phyloP scores from a whole-genome alignment of 345 rosid genomes.

The Salix udensis region DNA sequence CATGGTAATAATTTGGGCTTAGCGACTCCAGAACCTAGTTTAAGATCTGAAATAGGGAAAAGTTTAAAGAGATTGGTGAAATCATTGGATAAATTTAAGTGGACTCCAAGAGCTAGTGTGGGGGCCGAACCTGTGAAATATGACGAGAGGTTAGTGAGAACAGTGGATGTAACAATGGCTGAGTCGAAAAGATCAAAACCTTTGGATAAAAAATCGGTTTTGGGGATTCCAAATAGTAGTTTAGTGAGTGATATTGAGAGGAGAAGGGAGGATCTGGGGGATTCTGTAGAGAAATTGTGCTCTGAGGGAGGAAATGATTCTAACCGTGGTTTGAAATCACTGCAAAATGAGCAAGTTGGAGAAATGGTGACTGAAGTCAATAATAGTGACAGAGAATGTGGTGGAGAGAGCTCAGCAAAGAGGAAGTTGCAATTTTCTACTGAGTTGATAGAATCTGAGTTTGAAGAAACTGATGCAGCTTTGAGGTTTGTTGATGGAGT shows the following conservation, averaged over 20 bases:
- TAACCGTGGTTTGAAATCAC: not conserved
- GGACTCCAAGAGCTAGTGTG: not conserved
- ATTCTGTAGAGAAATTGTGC: conserved; percentile 1
- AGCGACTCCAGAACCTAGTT: conserved; percentile 6
- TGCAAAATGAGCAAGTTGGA: conserved; percentile 2
- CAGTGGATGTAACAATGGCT: not conserved
- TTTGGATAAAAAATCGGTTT: not conserved
- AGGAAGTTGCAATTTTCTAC: conserved; percentile 22
- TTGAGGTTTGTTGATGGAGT: not conserved
- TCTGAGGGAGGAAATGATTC: not conserved
- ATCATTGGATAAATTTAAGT: conserved; percentile 23
- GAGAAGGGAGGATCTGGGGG: not conserved
- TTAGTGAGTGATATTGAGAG: not conserved
- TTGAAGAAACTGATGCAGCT: conserved; percentile 2
- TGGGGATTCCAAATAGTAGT: not conserved
- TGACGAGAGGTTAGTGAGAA: not conserved
- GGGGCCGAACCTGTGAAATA: not conserved
- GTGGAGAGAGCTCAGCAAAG: conserved; percentile 10
- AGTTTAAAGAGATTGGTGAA: conserved; percentile 17
- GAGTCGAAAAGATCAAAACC: not conserved
- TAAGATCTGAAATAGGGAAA: not conserved
- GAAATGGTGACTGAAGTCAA: not conserved
- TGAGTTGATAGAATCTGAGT: conserved; percentile 11
- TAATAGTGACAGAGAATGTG: not conserved
- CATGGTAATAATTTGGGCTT: conserved; percentile 4